These are phyloP conservation scores for Brettanomyces naardenensis DNA, from an alignment of 805 yeast genomes.

Conservation along the genomic window DNA sequence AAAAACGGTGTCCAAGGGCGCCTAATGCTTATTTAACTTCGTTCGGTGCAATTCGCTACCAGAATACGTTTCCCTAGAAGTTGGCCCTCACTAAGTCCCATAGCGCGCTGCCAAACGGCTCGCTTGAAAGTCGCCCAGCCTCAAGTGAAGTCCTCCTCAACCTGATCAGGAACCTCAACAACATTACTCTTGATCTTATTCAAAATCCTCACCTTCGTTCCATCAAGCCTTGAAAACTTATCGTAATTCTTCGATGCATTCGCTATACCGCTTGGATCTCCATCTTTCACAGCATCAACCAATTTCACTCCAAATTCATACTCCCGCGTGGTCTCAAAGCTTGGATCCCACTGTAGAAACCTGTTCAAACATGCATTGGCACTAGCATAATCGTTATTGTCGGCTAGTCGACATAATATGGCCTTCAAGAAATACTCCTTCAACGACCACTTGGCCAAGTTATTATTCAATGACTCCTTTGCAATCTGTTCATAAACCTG, in stretches of 20 bases:
- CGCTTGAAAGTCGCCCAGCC: no score
- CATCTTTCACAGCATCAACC: slow-evolving; percentile 66
- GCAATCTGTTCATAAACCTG: slow-evolving; percentile 73
- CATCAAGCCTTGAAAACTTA: slow-evolving; percentile 81
- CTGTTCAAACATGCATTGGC: slow-evolving; percentile 65
- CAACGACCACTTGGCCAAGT: slow-evolving; percentile 79
- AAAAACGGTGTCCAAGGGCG: no score
- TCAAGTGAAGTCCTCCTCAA: slow-evolving; percentile 29
- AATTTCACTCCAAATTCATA: slow-evolving; percentile 58
- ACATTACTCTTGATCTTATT: slow-evolving; percentile 63
- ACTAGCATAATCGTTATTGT: slow-evolving; percentile 71
- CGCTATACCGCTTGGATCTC: slow-evolving; percentile 71
- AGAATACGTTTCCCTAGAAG: no score
- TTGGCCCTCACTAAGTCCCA: no score
- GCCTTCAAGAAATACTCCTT: slow-evolving; percentile 88
- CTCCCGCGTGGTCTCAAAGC: slow-evolving; percentile 72
- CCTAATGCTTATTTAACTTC: no score
- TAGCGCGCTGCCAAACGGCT: not conserved
- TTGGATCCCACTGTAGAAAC: slow-evolving; percentile 63
- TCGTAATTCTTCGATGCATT: slow-evolving; percentile 76
- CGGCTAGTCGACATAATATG: slow-evolving; percentile 74
- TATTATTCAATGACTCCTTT: slow-evolving; percentile 63
- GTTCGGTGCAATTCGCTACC: no score
- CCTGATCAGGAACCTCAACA: slow-evolving; percentile 22
- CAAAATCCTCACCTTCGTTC: slow-evolving; percentile 79